Evolutionary conservation across 1,284 basidiomycete genomes (phyloP), one percentile per base, ranked within the genome.

Genomic region (Mycena citricolor): DNA sequence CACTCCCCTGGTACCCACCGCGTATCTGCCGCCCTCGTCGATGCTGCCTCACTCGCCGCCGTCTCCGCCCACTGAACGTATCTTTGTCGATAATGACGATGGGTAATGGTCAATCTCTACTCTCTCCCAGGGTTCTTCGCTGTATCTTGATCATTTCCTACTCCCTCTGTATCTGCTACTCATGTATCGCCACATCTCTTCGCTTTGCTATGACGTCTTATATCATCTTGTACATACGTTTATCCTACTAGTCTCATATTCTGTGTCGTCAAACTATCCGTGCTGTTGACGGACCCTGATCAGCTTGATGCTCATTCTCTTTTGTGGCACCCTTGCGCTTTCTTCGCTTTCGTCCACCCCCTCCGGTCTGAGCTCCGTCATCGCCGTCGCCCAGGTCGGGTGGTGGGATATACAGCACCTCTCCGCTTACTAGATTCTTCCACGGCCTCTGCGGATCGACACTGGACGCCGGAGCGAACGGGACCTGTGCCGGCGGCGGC

Each of bases 1-100:
- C 4, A 79, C 79, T 2, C 79, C 81, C 2, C 58, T 82, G 8
- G 56, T 70, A n/a, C 72, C 72, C 8, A 70, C 62, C 4, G 49
- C 54, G n/a, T 23, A 61, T 8, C 44, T 65, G 4, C 31, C 52
- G 2, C 39, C 43, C 17, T 56, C 60, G 8, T 49, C 48, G 20
- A 25, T 59, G 8, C 46, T 63, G 4, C 22, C 51, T 1, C 39
- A 42, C 17, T 55, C 16, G 14, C 30, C 40, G 32, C 56, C 25
- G 13, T 32, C 47, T 11, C 26, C 39, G n/a, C 38, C n/a, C n/a
- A n/a, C n/a, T n/a, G n/a, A n/a, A n/a, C n/a, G 12, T 10, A 24
- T 16, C 12, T 32, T n/a, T 41, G 25, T 41, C 28, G n/a, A 22
- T 41, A 23, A 16, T 41, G 19, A 24, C 16, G 22, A 21, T 24